These are phyloP conservation scores for Pleurozium schreberi DNA, from an alignment of 225 moss, liverwort and hornwort genomes.

Conservation along the genomic window DNA sequence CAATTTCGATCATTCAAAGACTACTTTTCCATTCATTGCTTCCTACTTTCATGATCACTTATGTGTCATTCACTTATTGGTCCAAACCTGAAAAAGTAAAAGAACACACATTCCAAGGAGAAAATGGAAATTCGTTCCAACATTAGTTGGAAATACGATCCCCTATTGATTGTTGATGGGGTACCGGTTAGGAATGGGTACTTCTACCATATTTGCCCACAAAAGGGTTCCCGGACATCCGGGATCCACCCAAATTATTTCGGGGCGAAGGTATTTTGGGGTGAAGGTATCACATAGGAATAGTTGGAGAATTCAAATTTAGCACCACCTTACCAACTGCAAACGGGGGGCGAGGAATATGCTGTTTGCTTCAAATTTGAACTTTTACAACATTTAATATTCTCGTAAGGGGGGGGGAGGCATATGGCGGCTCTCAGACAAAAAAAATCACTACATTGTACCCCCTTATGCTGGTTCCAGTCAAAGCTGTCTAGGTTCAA, in stretches of 20 bases:
- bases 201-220: fast-evolving
- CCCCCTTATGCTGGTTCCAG: neutral
- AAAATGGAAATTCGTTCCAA: too few species aligned
- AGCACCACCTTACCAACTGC: neutral
- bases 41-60: too few species aligned
- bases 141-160: too few species aligned
- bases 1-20: too few species aligned
- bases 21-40: too few species aligned
- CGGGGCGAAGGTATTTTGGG: too few species aligned
- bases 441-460: too few species aligned
- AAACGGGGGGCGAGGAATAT: neutral
- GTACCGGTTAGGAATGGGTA: too few species aligned
- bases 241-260: neutral
- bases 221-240: neutral
- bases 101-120: too few species aligned
- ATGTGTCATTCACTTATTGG: too few species aligned
- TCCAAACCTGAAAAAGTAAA: too few species aligned
- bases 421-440: neutral
- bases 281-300: neutral
- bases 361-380: neutral
- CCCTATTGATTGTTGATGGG: too few species aligned
- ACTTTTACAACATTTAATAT: neutral
- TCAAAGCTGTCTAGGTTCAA: neutral
- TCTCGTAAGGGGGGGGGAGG: fast-evolving
- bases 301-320: neutral